phyloP scores from a whole-genome alignment of 345 rosid genomes.

The Eucalyptus marginata region DNA sequence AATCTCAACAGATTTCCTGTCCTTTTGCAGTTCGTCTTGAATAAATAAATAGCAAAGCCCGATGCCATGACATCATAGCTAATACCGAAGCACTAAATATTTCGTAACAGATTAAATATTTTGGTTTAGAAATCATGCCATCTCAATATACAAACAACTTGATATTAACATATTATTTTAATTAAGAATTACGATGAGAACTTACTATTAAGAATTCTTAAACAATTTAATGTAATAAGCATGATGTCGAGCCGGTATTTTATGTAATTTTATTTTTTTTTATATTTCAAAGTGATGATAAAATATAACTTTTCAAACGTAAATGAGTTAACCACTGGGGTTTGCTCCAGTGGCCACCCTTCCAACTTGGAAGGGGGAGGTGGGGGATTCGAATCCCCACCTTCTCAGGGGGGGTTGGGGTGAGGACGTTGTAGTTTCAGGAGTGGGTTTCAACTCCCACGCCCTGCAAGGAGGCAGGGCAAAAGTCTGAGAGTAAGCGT shows the following conservation, averaged over 20 bases:
- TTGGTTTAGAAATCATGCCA: background rate
- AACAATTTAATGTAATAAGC: background rate
- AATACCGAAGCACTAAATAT: background rate
- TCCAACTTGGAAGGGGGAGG: too few relatives aligned
- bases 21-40: background rate
- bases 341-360: too few relatives aligned
- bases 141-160: background rate
- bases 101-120: background rate
- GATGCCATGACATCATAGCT: background rate
- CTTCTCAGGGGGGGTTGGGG: too few relatives aligned
- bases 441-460: too few relatives aligned
- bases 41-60: background rate
- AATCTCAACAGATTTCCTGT: background rate
- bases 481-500: too few relatives aligned
- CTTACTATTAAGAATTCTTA: background rate
- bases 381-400: too few relatives aligned
- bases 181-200: background rate
- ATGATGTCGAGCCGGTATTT: background rate
- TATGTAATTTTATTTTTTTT: background rate
- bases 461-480: too few relatives aligned
- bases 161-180: background rate
- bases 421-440: too few relatives aligned
- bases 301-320: background rate
- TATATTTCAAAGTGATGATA: background rate
- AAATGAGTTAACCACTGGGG: background rate